Conservation (phyloP, 73 alveolate genomes). For the Tetrahymena borealis region DNA sequence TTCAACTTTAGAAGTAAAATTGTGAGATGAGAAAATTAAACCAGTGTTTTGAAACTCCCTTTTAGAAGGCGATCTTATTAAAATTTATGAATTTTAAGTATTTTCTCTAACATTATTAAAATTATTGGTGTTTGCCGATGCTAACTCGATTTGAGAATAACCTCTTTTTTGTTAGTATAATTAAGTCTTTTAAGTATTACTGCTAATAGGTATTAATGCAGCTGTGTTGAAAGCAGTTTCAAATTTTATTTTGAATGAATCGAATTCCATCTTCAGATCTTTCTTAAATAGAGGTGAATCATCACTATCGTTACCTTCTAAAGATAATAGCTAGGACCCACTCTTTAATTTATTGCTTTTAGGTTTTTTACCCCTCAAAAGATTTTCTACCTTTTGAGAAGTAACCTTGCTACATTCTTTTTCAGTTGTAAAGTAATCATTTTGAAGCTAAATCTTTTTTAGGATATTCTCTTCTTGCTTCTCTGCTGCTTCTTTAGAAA, state of each 20-base stretch:
- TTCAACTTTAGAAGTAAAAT: background rate
- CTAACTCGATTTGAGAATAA: too few species aligned
- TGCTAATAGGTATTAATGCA: background rate
- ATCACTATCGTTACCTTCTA: background rate
- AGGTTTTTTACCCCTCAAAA: background rate
- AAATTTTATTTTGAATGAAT: background rate
- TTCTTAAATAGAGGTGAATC: background rate
- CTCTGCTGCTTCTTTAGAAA: background rate
- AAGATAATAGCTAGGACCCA: background rate
- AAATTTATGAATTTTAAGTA: too few species aligned
- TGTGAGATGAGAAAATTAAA: background rate
- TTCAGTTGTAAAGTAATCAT: background rate
- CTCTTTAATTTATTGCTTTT: background rate
- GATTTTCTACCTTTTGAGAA: background rate
- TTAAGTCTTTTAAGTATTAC: too few species aligned
- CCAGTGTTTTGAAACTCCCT: too few species aligned
- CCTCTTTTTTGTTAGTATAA: too few species aligned
- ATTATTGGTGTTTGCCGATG: too few species aligned
- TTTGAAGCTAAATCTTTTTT: background rate
- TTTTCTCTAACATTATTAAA: too few species aligned
- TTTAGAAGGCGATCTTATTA: too few species aligned
- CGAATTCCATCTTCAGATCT: background rate
- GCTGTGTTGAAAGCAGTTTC: background rate
- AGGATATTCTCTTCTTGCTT: background rate
- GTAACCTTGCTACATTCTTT: background rate